Conservation (phyloP, 1,284 basidiomycete species). For the Malassezia sp. region DNA sequence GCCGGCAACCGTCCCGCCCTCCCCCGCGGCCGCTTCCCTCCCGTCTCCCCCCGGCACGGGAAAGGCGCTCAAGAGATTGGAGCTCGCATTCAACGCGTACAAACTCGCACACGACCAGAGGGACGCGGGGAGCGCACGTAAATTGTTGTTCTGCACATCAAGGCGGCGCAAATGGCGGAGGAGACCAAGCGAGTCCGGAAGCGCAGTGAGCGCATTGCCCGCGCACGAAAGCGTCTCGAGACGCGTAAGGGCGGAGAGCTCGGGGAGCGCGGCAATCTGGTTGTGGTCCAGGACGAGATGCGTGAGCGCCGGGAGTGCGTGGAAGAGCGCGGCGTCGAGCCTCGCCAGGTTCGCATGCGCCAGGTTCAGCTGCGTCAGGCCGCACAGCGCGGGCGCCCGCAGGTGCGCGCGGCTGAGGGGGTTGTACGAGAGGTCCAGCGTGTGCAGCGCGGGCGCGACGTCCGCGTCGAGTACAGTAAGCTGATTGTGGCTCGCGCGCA, state of each 20-base stretch:
- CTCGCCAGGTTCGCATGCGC: slow-evolving; percentile 81
- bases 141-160: slow-evolving; percentile 83
- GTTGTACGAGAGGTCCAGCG: slow-evolving; percentile 37
- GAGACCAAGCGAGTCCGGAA: slow-evolving; percentile 68
- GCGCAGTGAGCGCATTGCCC: slow-evolving; percentile 69
- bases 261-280: slow-evolving; percentile 71
- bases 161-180: slow-evolving; percentile 66
- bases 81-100: slow-evolving; percentile 68
- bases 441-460: slow-evolving; percentile 22
- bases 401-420: slow-evolving; percentile 36
- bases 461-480: slow-evolving; percentile 36
- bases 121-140: slow-evolving; percentile 62
- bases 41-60: slow-evolving; percentile 52
- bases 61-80: slow-evolving; percentile 70
- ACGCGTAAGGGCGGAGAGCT: slow-evolving; percentile 62
- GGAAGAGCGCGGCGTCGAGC: slow-evolving; percentile 55
- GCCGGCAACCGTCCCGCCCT: neutral
- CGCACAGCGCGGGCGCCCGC: slow-evolving; percentile 51
- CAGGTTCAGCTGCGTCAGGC: slow-evolving; percentile 71
- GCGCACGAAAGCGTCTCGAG: slow-evolving; percentile 71
- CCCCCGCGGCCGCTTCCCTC: slow-evolving; percentile 1
- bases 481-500: slow-evolving; percentile 39
- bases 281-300: slow-evolving; percentile 49
- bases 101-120: slow-evolving; percentile 78
- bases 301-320: slow-evolving; percentile 29